Evolutionary conservation across 2,329 filamentous ascomycete species (phyloP).

Genomic region (Ophiostoma fasciatum): DNA sequence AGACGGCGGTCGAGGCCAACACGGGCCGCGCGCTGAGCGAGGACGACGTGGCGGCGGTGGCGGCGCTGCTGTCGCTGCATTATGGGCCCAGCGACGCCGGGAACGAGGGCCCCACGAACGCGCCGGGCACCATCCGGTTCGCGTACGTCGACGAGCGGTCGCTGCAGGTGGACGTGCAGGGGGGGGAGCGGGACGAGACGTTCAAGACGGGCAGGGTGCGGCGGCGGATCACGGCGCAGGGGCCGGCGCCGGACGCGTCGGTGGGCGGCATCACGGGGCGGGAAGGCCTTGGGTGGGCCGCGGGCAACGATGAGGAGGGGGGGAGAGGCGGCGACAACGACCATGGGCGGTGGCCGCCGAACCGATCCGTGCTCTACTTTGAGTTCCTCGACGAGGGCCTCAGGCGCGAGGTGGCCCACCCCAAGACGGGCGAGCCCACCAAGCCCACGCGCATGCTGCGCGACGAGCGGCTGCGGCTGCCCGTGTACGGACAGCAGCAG

Average conservation of each 20-base stretch:
- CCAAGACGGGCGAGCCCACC: slow-evolving; percentile 57
- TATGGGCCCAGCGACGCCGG: neutral
- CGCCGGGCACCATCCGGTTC: slow-evolving; percentile 69
- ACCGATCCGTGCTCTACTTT: slow-evolving; percentile 65
- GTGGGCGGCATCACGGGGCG: slow-evolving; percentile 40
- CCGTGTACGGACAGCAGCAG: slow-evolving; percentile 83
- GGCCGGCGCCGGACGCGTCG: slow-evolving; percentile 37
- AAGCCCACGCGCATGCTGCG: slow-evolving; percentile 53
- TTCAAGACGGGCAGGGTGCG: slow-evolving; percentile 43
- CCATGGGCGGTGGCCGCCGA: slow-evolving; percentile 19
- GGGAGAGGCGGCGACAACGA: slow-evolving; percentile 9
- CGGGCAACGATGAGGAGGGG: slow-evolving; percentile 2
- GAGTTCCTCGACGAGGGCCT: slow-evolving; percentile 88
- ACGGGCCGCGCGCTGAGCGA: slow-evolving; percentile 54
- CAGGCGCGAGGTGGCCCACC: slow-evolving; percentile 60
- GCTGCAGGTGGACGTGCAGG: slow-evolving; percentile 65
- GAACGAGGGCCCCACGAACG: slow-evolving; percentile 25
- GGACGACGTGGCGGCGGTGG: slow-evolving; percentile 72
- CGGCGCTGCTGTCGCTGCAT: slow-evolving; percentile 26
- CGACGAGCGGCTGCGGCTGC: slow-evolving; percentile 77
- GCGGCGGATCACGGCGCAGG: slow-evolving; percentile 20
- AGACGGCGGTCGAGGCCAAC: slow-evolving; percentile 69
- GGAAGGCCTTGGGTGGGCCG: slow-evolving; percentile 23
- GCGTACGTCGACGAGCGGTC: slow-evolving; percentile 73
- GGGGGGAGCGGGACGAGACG: slow-evolving; percentile 48